phyloP scores from a whole-genome alignment of 2,329 filamentous ascomycete genomes.

The Tolypocladium tundrense region DNA sequence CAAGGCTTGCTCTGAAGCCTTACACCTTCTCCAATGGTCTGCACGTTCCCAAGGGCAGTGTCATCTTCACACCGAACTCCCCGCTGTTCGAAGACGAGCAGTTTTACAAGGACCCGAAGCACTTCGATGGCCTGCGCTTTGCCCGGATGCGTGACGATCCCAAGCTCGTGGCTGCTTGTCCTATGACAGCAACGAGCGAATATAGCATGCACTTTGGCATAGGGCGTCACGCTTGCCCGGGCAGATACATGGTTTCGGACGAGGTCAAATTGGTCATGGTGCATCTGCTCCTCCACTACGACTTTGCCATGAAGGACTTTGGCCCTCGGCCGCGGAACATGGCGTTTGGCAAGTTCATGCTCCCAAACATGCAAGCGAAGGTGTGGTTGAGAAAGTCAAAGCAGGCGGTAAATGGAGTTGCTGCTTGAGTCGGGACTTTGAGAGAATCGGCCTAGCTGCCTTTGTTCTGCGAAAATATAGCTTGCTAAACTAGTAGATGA shows the following conservation, averaged over 20 bases:
- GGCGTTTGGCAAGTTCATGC: conserved; percentile 6
- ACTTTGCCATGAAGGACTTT: conserved; percentile 5
- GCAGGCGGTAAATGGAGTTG: not conserved
- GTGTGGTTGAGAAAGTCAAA: conserved; percentile 4
- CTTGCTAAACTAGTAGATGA: not conserved
- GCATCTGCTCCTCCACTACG: conserved; percentile 5
- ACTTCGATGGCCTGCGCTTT: conserved; percentile 7
- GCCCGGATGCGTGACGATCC: conserved; percentile 5
- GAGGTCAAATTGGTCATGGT: conserved; percentile 7
- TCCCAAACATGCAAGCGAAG: conserved; percentile 5
- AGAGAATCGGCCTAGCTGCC: not conserved
- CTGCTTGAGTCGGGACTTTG: not conserved
- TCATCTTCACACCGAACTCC: conserved; percentile 7
- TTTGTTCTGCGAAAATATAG: not conserved
- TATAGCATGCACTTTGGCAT: conserved; percentile 9
- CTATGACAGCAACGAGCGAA: conserved; percentile 5
- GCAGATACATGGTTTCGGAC: conserved; percentile 7
- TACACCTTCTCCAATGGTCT: conserved; percentile 9
- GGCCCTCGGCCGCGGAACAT: conserved; percentile 5
- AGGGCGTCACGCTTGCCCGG: conserved; percentile 7
- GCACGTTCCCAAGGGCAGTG: conserved; percentile 4
- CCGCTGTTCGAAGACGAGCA: conserved; percentile 6
- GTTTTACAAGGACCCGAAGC: conserved; percentile 3
- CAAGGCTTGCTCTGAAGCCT: conserved; percentile 4
- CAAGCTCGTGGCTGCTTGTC: not conserved